These are phyloP conservation scores for Coemansia sp. DNA, from an alignment of 192 early-diverging fungal species.

Conservation along the genomic window DNA sequence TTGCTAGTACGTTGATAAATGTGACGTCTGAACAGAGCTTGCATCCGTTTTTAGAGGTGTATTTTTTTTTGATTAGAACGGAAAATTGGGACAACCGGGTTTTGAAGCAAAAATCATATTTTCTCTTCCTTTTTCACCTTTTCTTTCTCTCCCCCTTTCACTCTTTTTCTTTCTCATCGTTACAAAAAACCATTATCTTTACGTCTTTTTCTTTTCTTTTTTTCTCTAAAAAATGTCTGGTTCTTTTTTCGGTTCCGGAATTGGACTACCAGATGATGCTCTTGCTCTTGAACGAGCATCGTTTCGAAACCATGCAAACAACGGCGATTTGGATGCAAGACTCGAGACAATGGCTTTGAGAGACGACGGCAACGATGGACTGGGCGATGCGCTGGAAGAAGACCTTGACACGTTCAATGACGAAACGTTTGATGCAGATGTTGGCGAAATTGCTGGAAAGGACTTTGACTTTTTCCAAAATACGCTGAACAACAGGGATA, in stretches of 20 bases:
- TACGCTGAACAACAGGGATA: slow-evolving; percentile 23
- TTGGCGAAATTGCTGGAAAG: slow-evolving; percentile 42
- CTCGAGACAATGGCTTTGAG: slow-evolving; percentile 56
- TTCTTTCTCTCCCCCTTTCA: background rate
- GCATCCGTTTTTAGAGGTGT: no score
- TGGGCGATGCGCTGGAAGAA: slow-evolving; percentile 64
- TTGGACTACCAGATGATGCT: slow-evolving; percentile 24
- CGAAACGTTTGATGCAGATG: slow-evolving; percentile 67
- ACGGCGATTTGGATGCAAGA: slow-evolving; percentile 62
- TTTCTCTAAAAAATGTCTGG: slow-evolving; percentile 31
- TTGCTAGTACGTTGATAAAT: no score
- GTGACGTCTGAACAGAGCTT: no score
- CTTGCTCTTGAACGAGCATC: slow-evolving; percentile 39
- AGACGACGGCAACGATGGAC: slow-evolving; percentile 57
- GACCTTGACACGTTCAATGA: slow-evolving; percentile 69
- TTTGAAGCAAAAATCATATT: background rate
- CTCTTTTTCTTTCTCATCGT: background rate
- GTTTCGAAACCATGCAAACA: slow-evolving; percentile 4
- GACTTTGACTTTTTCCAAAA: slow-evolving; percentile 72
- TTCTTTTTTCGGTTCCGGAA: slow-evolving; percentile 42
- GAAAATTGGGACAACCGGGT: slow-evolving; percentile 10
- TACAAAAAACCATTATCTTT: background rate
- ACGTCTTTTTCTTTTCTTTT: background rate
- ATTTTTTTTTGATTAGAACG: background rate
- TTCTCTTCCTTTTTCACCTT: background rate